Base-by-base conservation (phyloP, 2,329 filamentous ascomycete genomes). In the Sclerotinia glacialis region DNA sequence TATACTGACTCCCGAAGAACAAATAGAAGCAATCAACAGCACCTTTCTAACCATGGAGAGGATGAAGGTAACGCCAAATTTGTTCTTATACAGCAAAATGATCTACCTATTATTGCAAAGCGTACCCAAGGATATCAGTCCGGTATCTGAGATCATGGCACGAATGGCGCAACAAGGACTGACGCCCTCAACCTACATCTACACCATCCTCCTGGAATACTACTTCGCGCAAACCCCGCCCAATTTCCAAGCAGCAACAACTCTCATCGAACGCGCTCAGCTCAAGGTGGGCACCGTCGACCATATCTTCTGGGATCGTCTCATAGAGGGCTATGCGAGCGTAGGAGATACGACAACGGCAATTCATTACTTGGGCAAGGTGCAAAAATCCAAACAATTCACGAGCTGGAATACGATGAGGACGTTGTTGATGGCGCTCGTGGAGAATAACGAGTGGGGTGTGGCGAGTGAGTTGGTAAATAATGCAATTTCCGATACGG, bases 171-270 rank as follows among this genome's bases (percentile, higher is more conserved):
- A 73, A 7, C 78, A 80, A 31, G 82, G 83, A 26, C 73, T 89
- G 53, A 75, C 81, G 58, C 81, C 86, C 2, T 85, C 84, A 5
- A 77, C 85, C 1, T 84, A 92, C 71, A 90, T 92, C 73, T 90
- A 90, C 79, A 93, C 90, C 31, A 90, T 89, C 73, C 83, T 95
- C 26, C 80, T 90, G 55, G 84, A 88, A 55, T 82, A 89, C 74
- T 89, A 88, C 74, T 89, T 93, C 74, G 73, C 80, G 11, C 82
- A 81, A 61, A 69, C 78, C 1, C 85, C 86, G 2, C 86, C 88
- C 0, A 82, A 90, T 71, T 78, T 90, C 40, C 76, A 78, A 2
- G 83, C 85, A 18, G 82, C 91, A n/a, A 82, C 86, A 47, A 75
- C 76, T 0, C 79, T 93, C 4, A 85, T 92, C 71, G 77, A 80